Percentiles rank a stretch among this genome's conserved stretches.
Evolutionary conservation across 164 flowering plant species (phyloP).

Genomic region (Pachysandra terminalis): DNA sequence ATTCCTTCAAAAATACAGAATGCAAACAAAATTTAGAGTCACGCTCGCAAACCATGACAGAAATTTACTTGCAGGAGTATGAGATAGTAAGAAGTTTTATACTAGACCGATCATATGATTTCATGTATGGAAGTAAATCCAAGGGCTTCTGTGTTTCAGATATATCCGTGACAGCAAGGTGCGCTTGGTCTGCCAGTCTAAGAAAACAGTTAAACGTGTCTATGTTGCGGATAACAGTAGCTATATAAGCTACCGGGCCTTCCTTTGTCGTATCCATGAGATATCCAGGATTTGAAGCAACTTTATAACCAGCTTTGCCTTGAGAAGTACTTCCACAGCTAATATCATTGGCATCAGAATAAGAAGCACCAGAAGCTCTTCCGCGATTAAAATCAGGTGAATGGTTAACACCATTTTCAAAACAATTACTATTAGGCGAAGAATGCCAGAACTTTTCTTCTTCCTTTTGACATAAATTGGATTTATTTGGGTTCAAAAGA

Average conservation of each 20-base stretch:
- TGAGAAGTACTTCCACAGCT: not conserved
- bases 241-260: slow-evolving; percentile 62
- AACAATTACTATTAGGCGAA: not conserved
- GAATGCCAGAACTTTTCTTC: not conserved
- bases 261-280: slow-evolving; percentile 3
- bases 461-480: slow-evolving; percentile 2
- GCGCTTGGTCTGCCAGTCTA: slow-evolving; percentile 41
- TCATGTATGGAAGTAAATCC: slow-evolving; percentile 74
- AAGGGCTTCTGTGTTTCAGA: slow-evolving; percentile 42
- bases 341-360: not conserved
- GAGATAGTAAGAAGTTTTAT: slow-evolving; percentile 41
- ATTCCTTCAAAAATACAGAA: too few relatives aligned
- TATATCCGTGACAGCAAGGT: slow-evolving; percentile 51
- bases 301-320: not conserved
- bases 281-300: not conserved
- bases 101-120: slow-evolving; percentile 51
- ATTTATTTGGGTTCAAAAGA: slow-evolving; percentile 32
- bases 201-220: slow-evolving; percentile 72
- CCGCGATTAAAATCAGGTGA: not conserved
- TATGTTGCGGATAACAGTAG: slow-evolving; percentile 73
- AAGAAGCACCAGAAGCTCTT: not conserved
- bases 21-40: too few relatives aligned
- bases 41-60: not conserved
- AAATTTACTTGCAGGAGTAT: slow-evolving; percentile 12
- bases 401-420: not conserved